Evolutionary conservation across 2,329 filamentous ascomycete species (phyloP).

Genomic region (Sporothrix luriei): DNA sequence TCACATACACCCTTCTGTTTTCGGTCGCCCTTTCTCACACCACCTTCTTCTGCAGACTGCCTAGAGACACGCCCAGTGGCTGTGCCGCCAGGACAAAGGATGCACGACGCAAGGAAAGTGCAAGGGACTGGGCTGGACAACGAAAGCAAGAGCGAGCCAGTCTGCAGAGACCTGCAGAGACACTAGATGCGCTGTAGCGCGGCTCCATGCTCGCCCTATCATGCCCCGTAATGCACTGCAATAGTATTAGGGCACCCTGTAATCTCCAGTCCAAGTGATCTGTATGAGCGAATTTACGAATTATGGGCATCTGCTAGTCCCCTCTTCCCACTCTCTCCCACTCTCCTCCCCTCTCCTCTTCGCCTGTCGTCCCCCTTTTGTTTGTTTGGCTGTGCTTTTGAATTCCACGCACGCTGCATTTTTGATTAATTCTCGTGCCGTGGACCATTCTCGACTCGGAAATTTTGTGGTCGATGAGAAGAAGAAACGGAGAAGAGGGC

Average conservation of each 20-base stretch:
- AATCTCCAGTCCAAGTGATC: not conserved
- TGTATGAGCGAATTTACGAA: slow-evolving; percentile 24
- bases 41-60: not conserved
- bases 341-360: not conserved
- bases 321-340: not conserved
- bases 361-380: not conserved
- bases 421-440: slow-evolving; percentile 21
- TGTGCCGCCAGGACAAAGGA: slow-evolving; percentile 10
- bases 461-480: not conserved
- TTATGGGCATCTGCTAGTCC: slow-evolving; percentile 2
- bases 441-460: not conserved
- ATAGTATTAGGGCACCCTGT: not conserved
- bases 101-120: slow-evolving; percentile 4
- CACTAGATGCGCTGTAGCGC: slow-evolving; percentile 8
- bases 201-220: not conserved
- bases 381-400: not conserved
- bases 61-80: not conserved
- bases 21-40: slow-evolving; percentile 7
- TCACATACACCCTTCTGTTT: not conserved
- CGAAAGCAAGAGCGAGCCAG: not conserved
- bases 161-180: not conserved
- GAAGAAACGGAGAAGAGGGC: not conserved
- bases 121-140: too few species aligned
- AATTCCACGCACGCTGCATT: not conserved
- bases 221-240: not conserved